Evolutionary conservation across 345 rosid species (phyloP).

Genomic region (Eucalyptus rudis): DNA sequence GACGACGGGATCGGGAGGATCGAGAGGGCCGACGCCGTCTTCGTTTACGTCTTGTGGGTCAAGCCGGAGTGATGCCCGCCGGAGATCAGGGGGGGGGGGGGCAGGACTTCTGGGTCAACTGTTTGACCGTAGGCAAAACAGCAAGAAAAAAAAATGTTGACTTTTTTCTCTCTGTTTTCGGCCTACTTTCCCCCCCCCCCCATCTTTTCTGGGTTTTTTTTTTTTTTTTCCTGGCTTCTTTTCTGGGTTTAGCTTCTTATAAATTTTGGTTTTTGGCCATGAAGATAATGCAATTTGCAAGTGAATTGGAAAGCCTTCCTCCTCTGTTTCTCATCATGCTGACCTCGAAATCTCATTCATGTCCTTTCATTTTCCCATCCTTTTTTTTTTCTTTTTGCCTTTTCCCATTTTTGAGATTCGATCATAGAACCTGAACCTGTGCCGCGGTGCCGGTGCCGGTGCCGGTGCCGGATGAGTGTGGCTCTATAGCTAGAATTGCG

Average conservation of each 20-base stretch:
- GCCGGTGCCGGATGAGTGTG: background rate
- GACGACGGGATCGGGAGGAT: background rate
- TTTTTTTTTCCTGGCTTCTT: background rate
- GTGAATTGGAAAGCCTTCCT: background rate
- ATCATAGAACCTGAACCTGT: background rate
- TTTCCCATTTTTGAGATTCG: too few relatives aligned
- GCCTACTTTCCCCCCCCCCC: background rate
- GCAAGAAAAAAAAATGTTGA: background rate
- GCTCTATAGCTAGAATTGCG: background rate
- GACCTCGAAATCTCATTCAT: background rate
- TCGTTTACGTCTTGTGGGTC: background rate
- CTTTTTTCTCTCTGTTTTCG: background rate
- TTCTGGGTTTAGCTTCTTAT: background rate
- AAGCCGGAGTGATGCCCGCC: background rate
- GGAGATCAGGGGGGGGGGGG: background rate
- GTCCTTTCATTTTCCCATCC: background rate
- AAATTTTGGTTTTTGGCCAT: background rate
- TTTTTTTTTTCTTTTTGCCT: accelerated
- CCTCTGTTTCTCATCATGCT: background rate
- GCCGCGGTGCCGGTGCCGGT: background rate
- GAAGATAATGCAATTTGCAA: background rate
- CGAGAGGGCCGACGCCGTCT: background rate
- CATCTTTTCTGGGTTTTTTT: background rate
- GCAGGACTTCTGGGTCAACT: background rate
- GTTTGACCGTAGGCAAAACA: background rate